These are phyloP conservation scores for Nitzschia sp. DNA, from an alignment of 108 stramenopile species.

Conservation along the genomic window DNA sequence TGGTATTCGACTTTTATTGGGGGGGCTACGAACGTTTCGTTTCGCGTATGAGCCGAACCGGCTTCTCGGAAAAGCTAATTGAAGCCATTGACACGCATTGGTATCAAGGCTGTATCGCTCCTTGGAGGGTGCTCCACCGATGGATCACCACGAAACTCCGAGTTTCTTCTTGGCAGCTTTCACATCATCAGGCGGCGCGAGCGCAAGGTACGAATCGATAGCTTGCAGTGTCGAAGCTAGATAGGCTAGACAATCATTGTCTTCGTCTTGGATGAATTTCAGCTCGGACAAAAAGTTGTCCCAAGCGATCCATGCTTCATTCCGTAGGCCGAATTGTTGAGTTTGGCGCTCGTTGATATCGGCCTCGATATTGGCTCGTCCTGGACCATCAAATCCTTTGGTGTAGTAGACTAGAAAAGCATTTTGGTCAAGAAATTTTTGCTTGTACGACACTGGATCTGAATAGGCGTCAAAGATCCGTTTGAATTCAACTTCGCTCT, in stretches of 20 bases:
- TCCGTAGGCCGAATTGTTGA: slow-evolving; percentile 73
- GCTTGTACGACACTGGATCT: slow-evolving; percentile 79
- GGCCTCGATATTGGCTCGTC: slow-evolving; percentile 47
- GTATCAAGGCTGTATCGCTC: no score
- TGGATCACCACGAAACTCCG: neutral
- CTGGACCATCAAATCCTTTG: slow-evolving; percentile 84
- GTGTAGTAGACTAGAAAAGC: slow-evolving; percentile 89
- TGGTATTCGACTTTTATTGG: slow-evolving; percentile 33
- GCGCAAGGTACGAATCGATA: slow-evolving; percentile 22
- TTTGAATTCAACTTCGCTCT: slow-evolving; percentile 68
- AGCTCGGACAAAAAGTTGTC: slow-evolving; percentile 67
- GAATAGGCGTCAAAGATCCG: slow-evolving; percentile 81
- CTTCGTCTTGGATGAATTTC: slow-evolving; percentile 33
- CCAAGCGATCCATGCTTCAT: slow-evolving; percentile 79
- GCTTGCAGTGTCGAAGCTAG: slow-evolving; percentile 12
- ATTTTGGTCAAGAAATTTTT: slow-evolving; percentile 84
- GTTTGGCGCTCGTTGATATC: slow-evolving; percentile 55
- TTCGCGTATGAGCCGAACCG: slow-evolving; percentile 1
- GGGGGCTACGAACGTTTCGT: slow-evolving; percentile 36
- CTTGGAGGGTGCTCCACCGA: no score
- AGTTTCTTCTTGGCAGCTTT: slow-evolving; percentile 6
- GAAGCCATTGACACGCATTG: no score
- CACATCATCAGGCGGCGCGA: slow-evolving; percentile 23
- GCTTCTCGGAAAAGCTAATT: no score
- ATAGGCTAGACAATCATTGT: slow-evolving; percentile 15